Base-by-base conservation (phyloP, 163 green algal species). In the Scenedesmus sp. region DNA sequence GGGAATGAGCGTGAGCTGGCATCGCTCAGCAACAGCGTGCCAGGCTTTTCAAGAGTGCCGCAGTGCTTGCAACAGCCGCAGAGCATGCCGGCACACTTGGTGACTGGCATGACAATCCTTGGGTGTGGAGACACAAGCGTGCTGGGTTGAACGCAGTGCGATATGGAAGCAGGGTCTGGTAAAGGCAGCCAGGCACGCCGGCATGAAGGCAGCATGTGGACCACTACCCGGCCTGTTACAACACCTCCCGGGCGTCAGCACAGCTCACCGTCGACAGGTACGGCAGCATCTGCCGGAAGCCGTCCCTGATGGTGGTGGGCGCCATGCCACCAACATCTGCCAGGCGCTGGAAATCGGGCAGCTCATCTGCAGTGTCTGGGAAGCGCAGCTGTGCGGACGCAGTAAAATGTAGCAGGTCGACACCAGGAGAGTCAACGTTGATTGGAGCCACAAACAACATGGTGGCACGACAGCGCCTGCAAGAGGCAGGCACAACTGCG, bases 301-400 rank as follows among this genome's bases (percentile, higher is more conserved):
- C 68, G 51, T 92, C 88, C 26, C 68, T 24, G n/a, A 92, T 92
- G 65, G 88, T 92, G 30, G 20, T 43, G 26, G 88, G 88, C 37
- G 88, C 88, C 88, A 92, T 92, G 81, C 88, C 88, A 18, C 44
- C 65, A 16, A 73, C 83, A 5, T 84, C 81, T 33, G 81, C 44
- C 35, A 89, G 35, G 10, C 20, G 20, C 20, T 80, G 61, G 49
- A 89, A 85, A 5, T 72, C 81, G 12, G 42, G 68, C 70, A 76
- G 51, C 40, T 87, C 37, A 15, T 87, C 56, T 68, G 70, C 44
- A 42, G 40, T 73, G 33, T 87, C 87, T 16, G 87, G 87, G 49
- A 51, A 42, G 37, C 72, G 49, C n/a, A 91, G 24, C 87, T 91
- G 87, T 20, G 24, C n/a, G 43, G 43, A n/a, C 56, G 51, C 82